phyloP scores from a whole-genome alignment of 306 rosid species.

The Prunus armeniaca region DNA sequence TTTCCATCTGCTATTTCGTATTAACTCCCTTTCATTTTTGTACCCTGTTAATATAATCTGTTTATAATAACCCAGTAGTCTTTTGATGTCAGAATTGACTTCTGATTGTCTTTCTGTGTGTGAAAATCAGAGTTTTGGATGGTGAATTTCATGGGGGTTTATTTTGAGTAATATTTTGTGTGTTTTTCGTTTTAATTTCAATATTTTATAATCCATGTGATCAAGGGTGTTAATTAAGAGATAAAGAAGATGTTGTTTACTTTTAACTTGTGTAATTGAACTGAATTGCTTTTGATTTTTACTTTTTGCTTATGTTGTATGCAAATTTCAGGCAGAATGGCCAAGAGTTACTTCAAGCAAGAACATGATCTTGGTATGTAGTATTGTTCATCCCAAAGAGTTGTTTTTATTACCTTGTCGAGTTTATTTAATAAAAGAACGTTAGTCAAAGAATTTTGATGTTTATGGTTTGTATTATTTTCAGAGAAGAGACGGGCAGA shows the following conservation, averaged over 20 bases:
- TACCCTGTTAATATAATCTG: not conserved
- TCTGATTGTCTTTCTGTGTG: not conserved
- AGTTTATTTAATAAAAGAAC: not conserved
- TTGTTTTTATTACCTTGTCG: not conserved
- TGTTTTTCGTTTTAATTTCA: not conserved
- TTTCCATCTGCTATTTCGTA: not conserved
- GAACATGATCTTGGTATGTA: conserved; percentile 88
- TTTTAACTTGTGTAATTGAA: not conserved
- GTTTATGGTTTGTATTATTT: conserved; percentile 13
- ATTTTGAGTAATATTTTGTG: not conserved
- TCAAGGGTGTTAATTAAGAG: not conserved
- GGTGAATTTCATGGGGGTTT: not conserved
- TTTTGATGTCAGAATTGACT: not conserved
- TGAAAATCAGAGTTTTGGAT: not conserved
- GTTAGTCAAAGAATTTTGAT: not conserved
- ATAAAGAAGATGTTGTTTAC: not conserved
- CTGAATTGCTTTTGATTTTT: not conserved
- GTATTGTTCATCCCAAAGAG: not conserved
- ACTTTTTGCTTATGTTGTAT: conserved; percentile 14
- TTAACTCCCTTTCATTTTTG: not conserved
- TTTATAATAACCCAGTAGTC: not conserved
- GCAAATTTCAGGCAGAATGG: conserved; percentile 62
- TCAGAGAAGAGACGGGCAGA: conserved; percentile 90
- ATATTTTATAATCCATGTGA: not conserved
- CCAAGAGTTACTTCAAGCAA: conserved; percentile 94